Percentiles rank a stretch among this genome's conserved stretches.
Conservation (phyloP, 306 rosid genomes). For the Adenanthera pavonina region DNA sequence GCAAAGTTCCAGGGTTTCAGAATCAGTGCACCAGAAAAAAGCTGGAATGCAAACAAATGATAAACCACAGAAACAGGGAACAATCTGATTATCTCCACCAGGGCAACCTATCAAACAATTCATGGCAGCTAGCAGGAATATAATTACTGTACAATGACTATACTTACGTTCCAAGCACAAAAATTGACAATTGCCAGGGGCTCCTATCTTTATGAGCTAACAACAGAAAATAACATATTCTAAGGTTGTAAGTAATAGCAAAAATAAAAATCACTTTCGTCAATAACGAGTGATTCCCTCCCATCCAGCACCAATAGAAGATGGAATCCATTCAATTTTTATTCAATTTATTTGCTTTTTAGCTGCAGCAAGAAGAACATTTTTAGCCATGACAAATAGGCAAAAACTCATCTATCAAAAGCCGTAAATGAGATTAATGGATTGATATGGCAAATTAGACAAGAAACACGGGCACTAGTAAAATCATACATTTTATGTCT, state of each 20-base stretch:
- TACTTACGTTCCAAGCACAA: neutral
- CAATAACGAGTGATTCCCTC: no score
- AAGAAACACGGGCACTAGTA: neutral
- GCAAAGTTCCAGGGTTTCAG: conserved; percentile 5
- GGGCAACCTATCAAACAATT: conserved; percentile 11
- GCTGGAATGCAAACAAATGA: conserved; percentile 13
- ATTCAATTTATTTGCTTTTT: neutral
- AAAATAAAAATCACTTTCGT: no score
- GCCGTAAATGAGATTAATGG: neutral
- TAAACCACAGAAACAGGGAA: neutral
- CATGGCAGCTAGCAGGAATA: neutral
- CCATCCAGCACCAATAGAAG: no score
- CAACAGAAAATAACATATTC: neutral
- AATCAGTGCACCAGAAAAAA: conserved; percentile 21
- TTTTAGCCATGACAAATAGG: neutral
- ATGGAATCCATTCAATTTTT: neutral
- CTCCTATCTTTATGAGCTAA: neutral
- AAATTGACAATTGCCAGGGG: no score
- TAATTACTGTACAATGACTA: neutral
- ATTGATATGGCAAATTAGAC: neutral
- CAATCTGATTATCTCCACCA: conserved; percentile 9
- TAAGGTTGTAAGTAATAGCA: no score
- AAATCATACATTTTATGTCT: neutral
- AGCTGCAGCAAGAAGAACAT: neutral
- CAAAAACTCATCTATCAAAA: neutral